These are phyloP conservation scores for Solanum tarijense DNA, from an alignment of 257 asterid species.

Conservation along the genomic window DNA sequence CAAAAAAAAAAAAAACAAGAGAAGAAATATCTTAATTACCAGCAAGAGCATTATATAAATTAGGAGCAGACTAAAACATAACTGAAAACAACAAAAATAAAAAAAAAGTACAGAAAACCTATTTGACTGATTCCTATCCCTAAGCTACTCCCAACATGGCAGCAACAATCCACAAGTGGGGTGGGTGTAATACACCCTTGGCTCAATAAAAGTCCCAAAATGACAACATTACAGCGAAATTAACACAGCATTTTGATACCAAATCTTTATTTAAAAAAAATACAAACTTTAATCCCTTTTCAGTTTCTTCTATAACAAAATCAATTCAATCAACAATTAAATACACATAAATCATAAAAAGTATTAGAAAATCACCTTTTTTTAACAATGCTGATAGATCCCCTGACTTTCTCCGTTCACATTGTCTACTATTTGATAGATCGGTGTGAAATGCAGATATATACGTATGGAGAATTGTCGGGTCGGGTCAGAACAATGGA, in stretches of 20 bases:
- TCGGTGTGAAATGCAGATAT: not conserved
- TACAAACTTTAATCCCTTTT: not conserved
- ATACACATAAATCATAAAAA: not conserved
- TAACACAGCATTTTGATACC: not conserved
- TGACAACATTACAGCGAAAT: not conserved
- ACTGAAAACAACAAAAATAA: not conserved
- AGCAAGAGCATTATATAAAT: not conserved
- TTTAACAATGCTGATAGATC: not conserved
- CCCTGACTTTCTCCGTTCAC: not conserved
- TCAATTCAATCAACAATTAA: not conserved
- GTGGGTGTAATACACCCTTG: not conserved
- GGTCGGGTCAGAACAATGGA: not conserved
- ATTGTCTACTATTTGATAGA: not conserved
- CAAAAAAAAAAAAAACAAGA: not conserved
- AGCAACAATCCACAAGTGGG: not conserved
- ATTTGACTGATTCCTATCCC: not conserved
- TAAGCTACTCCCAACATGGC: not conserved
- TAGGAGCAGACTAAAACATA: not conserved
- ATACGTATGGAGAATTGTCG: not conserved
- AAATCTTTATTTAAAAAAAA: not conserved
- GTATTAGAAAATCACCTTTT: not conserved
- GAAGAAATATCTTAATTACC: not conserved
- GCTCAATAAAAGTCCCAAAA: not conserved
- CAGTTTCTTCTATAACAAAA: not conserved
- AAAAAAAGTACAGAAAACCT: not conserved